A percentile compares a stretch with the other conserved stretches of the same genome.
phyloP scores from a whole-genome alignment of 306 rosid genomes.

The Senna tora region DNA sequence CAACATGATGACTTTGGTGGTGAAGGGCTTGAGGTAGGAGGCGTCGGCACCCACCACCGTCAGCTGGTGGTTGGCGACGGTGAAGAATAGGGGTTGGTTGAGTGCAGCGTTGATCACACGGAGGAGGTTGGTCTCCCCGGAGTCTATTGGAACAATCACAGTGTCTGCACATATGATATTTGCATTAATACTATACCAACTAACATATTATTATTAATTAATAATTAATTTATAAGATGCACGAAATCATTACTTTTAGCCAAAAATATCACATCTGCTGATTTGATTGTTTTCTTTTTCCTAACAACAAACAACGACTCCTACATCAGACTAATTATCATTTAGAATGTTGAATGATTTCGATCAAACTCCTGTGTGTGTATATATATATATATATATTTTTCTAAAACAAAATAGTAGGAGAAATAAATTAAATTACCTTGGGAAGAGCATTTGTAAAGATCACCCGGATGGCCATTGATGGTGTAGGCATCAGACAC shows the following conservation, averaged over 20 bases:
- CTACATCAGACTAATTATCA: no score
- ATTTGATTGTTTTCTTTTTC: background rate
- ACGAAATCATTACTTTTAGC: background rate
- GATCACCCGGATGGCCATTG: conserved; percentile 96
- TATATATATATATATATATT: no score
- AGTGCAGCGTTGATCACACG: conserved; percentile 80
- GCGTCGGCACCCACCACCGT: conserved; percentile 90
- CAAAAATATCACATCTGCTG: background rate
- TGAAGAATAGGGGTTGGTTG: conserved; percentile 77
- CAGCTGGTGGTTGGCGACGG: conserved; percentile 78
- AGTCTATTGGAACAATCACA: conserved; percentile 50
- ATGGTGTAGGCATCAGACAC: conserved; percentile 84
- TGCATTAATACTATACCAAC: background rate
- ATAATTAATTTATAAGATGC: background rate
- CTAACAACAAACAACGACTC: background rate
- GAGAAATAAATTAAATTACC: conserved; percentile 36
- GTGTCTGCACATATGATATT: conserved; percentile 57
- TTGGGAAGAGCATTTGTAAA: conserved; percentile 85
- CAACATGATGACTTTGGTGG: conserved; percentile 73
- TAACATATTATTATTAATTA: no score
- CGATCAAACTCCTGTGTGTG: no score
- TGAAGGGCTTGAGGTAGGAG: conserved; percentile 84
- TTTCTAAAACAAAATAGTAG: no score
- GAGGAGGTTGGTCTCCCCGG: conserved; percentile 78
- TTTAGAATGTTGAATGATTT: conserved; percentile 29